Evolutionary conservation across 2,329 filamentous ascomycete species (phyloP).

Genomic region (Trichothecium sympodiale): DNA sequence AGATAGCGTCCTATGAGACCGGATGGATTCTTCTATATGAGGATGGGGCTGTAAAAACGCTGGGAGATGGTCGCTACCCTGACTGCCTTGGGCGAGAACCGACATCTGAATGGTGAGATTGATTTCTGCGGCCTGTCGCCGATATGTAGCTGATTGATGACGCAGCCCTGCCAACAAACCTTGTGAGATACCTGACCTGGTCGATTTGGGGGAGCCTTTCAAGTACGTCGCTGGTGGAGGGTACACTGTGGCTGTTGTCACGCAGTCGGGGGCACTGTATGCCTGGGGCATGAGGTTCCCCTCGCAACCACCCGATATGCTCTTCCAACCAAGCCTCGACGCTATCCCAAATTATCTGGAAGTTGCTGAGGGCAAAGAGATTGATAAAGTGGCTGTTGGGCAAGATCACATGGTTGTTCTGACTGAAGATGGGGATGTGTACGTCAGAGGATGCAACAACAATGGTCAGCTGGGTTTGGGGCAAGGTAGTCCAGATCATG

Average conservation of each 20-base stretch:
- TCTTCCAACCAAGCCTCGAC: slow-evolving; percentile 18
- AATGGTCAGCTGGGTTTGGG: slow-evolving; percentile 49
- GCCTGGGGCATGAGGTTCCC: slow-evolving; percentile 39
- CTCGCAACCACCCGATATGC: slow-evolving; percentile 16
- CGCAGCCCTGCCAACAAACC: slow-evolving; percentile 34
- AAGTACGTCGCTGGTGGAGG: slow-evolving; percentile 43
- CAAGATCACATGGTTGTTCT: slow-evolving; percentile 47
- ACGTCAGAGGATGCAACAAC: slow-evolving; percentile 42
- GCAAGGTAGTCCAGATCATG: slow-evolving; percentile 5
- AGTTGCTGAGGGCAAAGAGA: slow-evolving; percentile 35
- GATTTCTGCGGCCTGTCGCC: background rate
- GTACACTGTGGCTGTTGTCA: slow-evolving; percentile 47
- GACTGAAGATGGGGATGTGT: slow-evolving; percentile 36
- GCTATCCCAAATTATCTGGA: slow-evolving; percentile 31
- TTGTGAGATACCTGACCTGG: slow-evolving; percentile 33
- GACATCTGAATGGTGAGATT: slow-evolving; percentile 21
- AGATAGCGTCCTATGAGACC: slow-evolving; percentile 35
- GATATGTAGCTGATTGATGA: background rate
- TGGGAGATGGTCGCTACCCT: slow-evolving; percentile 48
- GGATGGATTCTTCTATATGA: slow-evolving; percentile 36
- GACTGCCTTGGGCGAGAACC: slow-evolving; percentile 43
- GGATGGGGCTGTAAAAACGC: slow-evolving; percentile 34
- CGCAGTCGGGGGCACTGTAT: slow-evolving; percentile 46
- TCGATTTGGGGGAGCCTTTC: slow-evolving; percentile 39
- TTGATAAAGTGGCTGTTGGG: slow-evolving; percentile 47